Evolutionary conservation across 306 rosid species (phyloP).

Genomic region (Sicyos baderoa): DNA sequence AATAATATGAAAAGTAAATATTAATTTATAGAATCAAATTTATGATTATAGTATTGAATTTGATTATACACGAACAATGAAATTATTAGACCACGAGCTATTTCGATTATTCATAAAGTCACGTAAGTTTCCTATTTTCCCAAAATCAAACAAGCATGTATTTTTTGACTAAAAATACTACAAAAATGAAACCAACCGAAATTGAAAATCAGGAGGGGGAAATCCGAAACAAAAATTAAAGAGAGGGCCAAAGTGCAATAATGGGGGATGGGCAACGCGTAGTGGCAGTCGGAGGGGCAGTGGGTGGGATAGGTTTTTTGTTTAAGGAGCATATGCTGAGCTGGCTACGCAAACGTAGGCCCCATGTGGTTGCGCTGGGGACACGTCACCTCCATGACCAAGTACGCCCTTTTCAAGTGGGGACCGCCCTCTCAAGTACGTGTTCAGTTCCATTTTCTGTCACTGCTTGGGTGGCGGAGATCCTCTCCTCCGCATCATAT

Average conservation of each 20-base stretch:
- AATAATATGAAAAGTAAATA: too few relatives aligned
- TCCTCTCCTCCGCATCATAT: neutral
- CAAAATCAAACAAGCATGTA: too few relatives aligned
- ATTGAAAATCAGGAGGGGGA: too few relatives aligned
- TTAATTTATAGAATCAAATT: too few relatives aligned
- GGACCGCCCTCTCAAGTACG: constrained; percentile 2
- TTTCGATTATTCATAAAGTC: too few relatives aligned
- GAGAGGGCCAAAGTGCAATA: neutral
- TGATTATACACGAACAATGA: too few relatives aligned
- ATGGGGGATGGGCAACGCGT: neutral
- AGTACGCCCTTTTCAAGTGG: neutral
- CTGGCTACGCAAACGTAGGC: constrained; percentile 17
- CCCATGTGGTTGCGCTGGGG: constrained; percentile 11
- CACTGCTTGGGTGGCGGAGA: constrained; percentile 15
- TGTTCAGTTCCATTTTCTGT: constrained; percentile 10
- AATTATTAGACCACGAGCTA: too few relatives aligned
- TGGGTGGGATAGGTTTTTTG: neutral
- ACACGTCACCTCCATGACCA: constrained; percentile 14
- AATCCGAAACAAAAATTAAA: too few relatives aligned
- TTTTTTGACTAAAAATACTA: too few relatives aligned
- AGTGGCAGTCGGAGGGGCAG: constrained; percentile 4
- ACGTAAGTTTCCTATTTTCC: too few relatives aligned
- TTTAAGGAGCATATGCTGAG: constrained; percentile 11
- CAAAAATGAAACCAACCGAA: too few relatives aligned
- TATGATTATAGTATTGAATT: too few relatives aligned